Conservation (phyloP, 768 basidiomycete species). For the Suillus luteus region DNA sequence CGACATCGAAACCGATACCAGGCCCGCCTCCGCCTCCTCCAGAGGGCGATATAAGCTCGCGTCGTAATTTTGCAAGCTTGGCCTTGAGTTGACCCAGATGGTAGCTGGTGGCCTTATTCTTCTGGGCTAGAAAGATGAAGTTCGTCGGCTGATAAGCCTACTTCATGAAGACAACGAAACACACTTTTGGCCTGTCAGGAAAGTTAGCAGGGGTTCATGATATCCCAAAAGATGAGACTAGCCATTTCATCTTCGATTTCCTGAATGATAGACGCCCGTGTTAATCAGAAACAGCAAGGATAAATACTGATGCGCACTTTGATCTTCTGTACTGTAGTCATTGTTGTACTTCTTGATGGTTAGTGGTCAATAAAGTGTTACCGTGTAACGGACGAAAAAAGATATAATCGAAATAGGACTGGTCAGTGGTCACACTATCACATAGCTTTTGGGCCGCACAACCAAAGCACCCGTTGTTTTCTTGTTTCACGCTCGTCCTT, state of each 20-base stretch:
- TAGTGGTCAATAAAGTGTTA: not conserved
- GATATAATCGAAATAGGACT: conserved; percentile 6
- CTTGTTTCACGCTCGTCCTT: conserved; percentile 1
- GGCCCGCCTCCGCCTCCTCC: conserved; percentile 82
- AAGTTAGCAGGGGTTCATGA: not conserved
- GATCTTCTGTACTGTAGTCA: conserved; percentile 92
- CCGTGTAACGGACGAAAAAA: conserved; percentile 8
- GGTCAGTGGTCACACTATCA: conserved; percentile 1
- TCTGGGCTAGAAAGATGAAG: conserved; percentile 65
- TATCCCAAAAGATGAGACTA: conserved; percentile 32
- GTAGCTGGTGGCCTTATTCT: conserved; percentile 95
- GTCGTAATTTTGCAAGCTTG: conserved; percentile 94
- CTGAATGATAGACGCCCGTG: conserved; percentile 37
- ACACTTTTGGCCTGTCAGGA: conserved; percentile 72
- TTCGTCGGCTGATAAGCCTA: conserved; percentile 16
- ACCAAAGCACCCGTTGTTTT: conserved; percentile 14
- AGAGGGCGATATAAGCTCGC: conserved; percentile 86
- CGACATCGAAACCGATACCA: conserved; percentile 96
- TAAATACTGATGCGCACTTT: conserved; percentile 49
- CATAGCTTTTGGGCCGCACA: conserved; percentile 12
- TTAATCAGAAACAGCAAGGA: conserved; percentile 19
- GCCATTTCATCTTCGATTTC: conserved; percentile 99
- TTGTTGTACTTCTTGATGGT: conserved; percentile 29
- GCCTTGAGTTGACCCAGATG: conserved; percentile 97
- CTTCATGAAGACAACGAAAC: conserved; percentile 27